Evolutionary conservation across 1,284 basidiomycete species (phyloP), one percentile per base, ranked within the genome.

Genomic region (Microbotryum violaceum): DNA sequence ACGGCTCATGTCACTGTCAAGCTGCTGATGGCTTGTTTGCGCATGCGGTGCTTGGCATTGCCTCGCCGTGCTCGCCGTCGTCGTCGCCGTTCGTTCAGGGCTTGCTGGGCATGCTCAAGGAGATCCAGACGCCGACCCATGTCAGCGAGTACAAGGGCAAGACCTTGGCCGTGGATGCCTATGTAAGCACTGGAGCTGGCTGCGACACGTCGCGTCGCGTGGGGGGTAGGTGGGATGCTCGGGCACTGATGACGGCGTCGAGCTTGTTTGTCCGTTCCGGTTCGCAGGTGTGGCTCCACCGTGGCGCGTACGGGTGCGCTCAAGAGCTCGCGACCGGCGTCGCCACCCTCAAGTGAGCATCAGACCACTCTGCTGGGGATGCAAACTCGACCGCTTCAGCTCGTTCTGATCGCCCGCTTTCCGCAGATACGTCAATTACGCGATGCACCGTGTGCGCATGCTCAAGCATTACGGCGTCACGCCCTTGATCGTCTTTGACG

Each of bases 251-350:
- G 29, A 37, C 31, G 21, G 37, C 10, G 20, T 9, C 52, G 16
- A n/a, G 21, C 49, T 23, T 5, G 5, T 23, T 8, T 7, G 16
- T 42, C 33, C 65, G 61, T 61, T 75, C 74, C 27, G 3, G 27
- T 89, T 84, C 37, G 50, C 97, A 98, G 76, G 93, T 94, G 53
- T 97, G 94, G 94, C 81, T 99, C n/a, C 96, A 98, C 75, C 85
- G 87, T 69, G 96, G 92, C 14, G 85, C 90, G 1, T 94, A 91
- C 74, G 82, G 87, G 0, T 99, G 96, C 76, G 89, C 96, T 4
- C 83, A 87, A 20, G 91, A 97, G 67, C 78, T 98, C 50, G 91
- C 91, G 16, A 88, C 86, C 1, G 91, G 91, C 23, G 85, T 85
- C 72, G 79, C 77, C 57, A 94, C 93, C 1, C 83, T 82, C 60